Conservation (phyloP, 192 early-diverging fungal genomes). For the Blastocladiella britannica region DNA sequence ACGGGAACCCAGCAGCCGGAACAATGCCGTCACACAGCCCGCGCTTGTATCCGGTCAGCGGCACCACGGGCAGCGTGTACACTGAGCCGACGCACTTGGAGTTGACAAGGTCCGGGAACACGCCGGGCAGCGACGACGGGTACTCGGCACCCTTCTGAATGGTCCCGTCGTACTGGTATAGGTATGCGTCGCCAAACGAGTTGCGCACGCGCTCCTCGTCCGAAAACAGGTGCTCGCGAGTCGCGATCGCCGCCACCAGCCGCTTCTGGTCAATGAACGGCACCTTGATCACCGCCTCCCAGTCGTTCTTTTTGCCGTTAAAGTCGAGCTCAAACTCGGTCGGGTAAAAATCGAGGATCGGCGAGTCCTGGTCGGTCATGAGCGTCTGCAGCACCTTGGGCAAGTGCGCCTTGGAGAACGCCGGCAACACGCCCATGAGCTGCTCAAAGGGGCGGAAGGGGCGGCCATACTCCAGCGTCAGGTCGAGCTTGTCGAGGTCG, state of each 20-base stretch:
- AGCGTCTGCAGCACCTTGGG: conserved; percentile 55
- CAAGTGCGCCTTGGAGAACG: conserved; percentile 58
- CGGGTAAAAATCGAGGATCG: conserved; percentile 91
- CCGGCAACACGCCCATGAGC: conserved; percentile 94
- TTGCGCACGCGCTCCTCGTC: conserved; percentile 60
- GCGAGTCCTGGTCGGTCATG: conserved; percentile 64
- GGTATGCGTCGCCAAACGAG: conserved; percentile 29
- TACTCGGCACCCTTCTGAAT: conserved; percentile 1
- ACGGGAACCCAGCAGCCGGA: conserved; percentile 2
- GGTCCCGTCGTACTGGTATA: conserved; percentile 21
- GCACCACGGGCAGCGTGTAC: not conserved
- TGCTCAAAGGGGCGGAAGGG: conserved; percentile 96
- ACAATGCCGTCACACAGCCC: not conserved
- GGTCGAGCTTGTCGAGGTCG: conserved; percentile 22
- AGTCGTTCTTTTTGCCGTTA: conserved; percentile 96
- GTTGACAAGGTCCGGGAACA: conserved; percentile 8
- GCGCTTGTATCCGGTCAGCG: not conserved
- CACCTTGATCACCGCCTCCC: conserved; percentile 97
- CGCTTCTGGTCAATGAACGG: conserved; percentile 89
- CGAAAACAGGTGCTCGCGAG: conserved; percentile 36
- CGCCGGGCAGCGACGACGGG: conserved; percentile 12
- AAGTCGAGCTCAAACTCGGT: conserved; percentile 72
- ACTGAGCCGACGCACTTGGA: not conserved
- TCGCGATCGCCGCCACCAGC: conserved; percentile 56
- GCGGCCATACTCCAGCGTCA: conserved; percentile 56